Percentiles rank a stretch among this genome's conserved stretches.
phyloP scores from a whole-genome alignment of 1,284 basidiomycete genomes.

The Leccinum subrobustum region DNA sequence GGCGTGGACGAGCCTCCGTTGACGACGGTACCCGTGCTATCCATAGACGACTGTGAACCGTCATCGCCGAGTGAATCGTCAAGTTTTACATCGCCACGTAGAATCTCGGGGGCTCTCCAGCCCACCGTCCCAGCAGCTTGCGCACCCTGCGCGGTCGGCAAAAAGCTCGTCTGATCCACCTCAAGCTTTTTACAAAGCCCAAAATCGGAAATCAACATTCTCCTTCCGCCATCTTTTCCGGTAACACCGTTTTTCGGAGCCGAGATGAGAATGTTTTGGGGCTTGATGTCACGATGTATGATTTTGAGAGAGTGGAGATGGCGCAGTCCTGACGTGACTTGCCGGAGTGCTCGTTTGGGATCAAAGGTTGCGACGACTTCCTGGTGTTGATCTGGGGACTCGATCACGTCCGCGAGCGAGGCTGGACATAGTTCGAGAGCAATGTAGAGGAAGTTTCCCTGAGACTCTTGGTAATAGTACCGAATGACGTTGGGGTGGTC shows the following conservation, averaged over 20 bases:
- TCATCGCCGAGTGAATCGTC: conserved; percentile 71
- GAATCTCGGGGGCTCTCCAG: conserved; percentile 93
- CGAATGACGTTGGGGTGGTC: conserved; percentile 98
- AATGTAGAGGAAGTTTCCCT: conserved; percentile 94
- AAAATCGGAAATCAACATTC: conserved; percentile 95
- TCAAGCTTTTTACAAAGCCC: conserved; percentile 92
- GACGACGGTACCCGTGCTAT: conserved; percentile 53
- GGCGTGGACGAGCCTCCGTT: conserved; percentile 22
- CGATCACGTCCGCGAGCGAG: conserved; percentile 91
- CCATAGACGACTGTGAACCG: conserved; percentile 64
- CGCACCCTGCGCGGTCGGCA: conserved; percentile 77
- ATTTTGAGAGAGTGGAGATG: conserved; percentile 96
- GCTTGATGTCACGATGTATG: conserved; percentile 97
- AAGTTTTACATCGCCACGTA: conserved; percentile 87
- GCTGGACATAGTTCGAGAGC: conserved; percentile 96
- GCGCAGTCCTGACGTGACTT: conserved; percentile 86
- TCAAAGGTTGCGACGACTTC: conserved; percentile 74
- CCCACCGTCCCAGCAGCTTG: conserved; percentile 91
- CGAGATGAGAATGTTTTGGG: conserved; percentile 96
- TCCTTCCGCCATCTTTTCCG: conserved; percentile 52
- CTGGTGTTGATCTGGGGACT: conserved; percentile 73
- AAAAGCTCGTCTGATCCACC: conserved; percentile 89
- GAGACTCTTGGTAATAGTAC: conserved; percentile 96
- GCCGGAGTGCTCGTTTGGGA: conserved; percentile 83
- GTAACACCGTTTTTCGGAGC: conserved; percentile 57